Evolutionary conservation across 1,139 yeast species (phyloP), one percentile per base, ranked within the genome.

Genomic region (Protomyces inundatus): DNA sequence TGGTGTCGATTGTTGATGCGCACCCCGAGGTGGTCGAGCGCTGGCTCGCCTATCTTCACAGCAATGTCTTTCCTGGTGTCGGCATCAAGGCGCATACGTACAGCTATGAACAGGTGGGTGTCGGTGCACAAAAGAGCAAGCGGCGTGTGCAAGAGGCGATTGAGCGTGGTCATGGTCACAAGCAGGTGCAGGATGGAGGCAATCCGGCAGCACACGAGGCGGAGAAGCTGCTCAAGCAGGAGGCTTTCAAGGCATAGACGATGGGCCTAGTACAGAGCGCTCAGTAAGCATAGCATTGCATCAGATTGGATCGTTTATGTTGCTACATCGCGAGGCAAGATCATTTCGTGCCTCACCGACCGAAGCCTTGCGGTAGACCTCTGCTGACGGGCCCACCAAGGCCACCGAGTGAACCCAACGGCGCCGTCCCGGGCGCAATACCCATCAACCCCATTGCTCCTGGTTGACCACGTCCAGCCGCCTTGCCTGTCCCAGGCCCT

Each of bases 1-100:
- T 83, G 68, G 79, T 93, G 68, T 80, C 81, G 68, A 88, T 90
- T 23, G 90, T 83, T 80, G 98, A 93, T 75, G 84, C 97, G 33
- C 86, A 88, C 68, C 86, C 93, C 0, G 97, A 90, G 71, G 86
- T 88, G 3, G 80, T 93, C 55, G 96, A 93, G 73, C 77, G 88
- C 64, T 86, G 93, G 85, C 80, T 91, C 66, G 84, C 95, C 37
- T 88, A 87, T 69, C 78, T 93, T 62, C 83, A 87, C 71, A 88
- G 89, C 75, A 84, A 93, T 75, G 82, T 90, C 16, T 80, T 88
- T 66, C 82, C 87, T 58, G 96, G 93, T 68, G 93, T 93, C 10
- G 90, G 93, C 69, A 84, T 90, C 74, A 85, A 85, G 72, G 95
- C 96, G 52, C 81, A 82, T 34, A 45, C 55, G 12, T 65, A 45